Conservation (phyloP, 352 stramenopile species). For the Pythium angustatum region DNA sequence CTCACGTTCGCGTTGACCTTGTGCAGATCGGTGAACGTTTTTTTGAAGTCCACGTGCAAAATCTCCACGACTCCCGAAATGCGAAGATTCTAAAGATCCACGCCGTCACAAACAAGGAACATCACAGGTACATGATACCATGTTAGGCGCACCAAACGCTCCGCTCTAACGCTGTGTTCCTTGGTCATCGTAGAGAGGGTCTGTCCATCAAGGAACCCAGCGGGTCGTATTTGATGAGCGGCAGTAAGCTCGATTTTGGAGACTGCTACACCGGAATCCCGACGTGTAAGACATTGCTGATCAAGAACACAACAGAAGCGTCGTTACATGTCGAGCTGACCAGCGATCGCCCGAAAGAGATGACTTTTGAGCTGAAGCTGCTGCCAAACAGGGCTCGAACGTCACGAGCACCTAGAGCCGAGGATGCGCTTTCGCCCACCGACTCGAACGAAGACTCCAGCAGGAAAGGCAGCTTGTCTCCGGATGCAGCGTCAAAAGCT, state of each 20-base stretch:
- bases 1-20: background rate
- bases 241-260: slow-evolving; percentile 87
- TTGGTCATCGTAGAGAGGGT: slow-evolving; percentile 73
- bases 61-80: slow-evolving; percentile 83
- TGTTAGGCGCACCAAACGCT: too few relatives aligned
- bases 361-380: slow-evolving; percentile 88
- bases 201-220: slow-evolving; percentile 85
- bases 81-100: slow-evolving; percentile 88
- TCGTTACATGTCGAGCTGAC: slow-evolving; percentile 83
- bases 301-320: slow-evolving; percentile 86
- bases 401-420: slow-evolving; percentile 50
- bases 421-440: slow-evolving; percentile 70
- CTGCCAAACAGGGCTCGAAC: slow-evolving; percentile 70
- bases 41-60: slow-evolving; percentile 87
- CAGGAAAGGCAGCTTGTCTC: slow-evolving; percentile 64
- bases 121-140: slow-evolving; percentile 57
- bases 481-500: slow-evolving; percentile 53
- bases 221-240: slow-evolving; percentile 84
- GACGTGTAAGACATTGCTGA: slow-evolving; percentile 78
- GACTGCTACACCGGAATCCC: slow-evolving; percentile 86
- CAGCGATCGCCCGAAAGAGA: slow-evolving; percentile 86
- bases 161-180: too few relatives aligned
- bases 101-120: slow-evolving; percentile 86
- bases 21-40: slow-evolving; percentile 78
- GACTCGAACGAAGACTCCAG: slow-evolving; percentile 77